Evolutionary conservation across 768 basidiomycete species (phyloP), one percentile per base, ranked within the genome.

Genomic region (Boletus coccyginus): DNA sequence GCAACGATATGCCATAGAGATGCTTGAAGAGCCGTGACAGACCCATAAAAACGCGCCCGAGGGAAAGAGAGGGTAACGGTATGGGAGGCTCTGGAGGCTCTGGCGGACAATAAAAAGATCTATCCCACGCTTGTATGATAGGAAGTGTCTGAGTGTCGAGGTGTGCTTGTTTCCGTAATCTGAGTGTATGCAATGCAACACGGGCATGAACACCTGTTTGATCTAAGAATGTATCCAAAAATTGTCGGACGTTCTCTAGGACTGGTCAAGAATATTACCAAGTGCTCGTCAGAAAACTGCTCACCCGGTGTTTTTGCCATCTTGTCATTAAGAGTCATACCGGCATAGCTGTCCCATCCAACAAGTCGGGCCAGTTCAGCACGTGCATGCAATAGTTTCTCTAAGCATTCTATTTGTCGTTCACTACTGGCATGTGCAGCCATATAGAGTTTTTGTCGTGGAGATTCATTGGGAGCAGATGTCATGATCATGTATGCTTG

Each of bases 401-500:
- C 96, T 45, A 99, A 71, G 6, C 85, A 81, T 36, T 85, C 77
- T 57, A 98, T 81, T 67, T 94, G 87, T 61, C 85, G 83, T 33
- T 80, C 77, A 31, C 85, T 82, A 68, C 86, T 96, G 50, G 81
- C 81, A 66, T 96, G 88, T 7, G 87, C 77, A 10, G 92, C 93
- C 57, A 92, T 81, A 65, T 94, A 96, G 27, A 98, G 77, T 52
- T 87, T 83, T 63, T 85, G 77, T 56, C 97, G 80, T 8, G 94
- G 86, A 45, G 88, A 88, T 66, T 93, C 93, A 38, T 84, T 79
- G 6, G 94, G 89, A 3, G 92, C 92, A 50, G 91, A 89, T 21
- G 89, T 87, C 81, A 92, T 88, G 46, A 98, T 90, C 86, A 95
- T 92, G 65, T 93, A 87, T 7, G 94, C 95, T 70, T 97, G 94